phyloP scores from a whole-genome alignment of 1,284 basidiomycete species.

The Grifola frondosa region DNA sequence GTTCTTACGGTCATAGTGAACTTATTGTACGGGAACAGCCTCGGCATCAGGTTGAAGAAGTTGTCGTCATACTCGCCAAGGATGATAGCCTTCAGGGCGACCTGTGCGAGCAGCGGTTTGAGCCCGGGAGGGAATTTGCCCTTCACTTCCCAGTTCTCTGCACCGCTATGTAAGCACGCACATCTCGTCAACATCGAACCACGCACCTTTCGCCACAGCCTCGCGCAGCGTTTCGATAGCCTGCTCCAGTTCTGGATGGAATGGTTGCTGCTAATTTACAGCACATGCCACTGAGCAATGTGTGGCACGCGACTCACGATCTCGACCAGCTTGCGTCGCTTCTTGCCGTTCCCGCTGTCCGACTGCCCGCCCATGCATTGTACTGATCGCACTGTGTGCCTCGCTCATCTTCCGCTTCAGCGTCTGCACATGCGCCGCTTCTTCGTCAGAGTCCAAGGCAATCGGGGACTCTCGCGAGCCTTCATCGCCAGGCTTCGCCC shows the following conservation, averaged over 20 bases:
- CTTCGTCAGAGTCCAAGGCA: conserved; percentile 41
- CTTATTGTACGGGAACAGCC: conserved; percentile 89
- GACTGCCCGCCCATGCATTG: conserved; percentile 4
- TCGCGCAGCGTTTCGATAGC: conserved; percentile 62
- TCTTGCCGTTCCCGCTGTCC: conserved; percentile 42
- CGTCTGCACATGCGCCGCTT: conserved; percentile 28
- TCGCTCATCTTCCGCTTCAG: conserved; percentile 32
- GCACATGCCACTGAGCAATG: too few species aligned
- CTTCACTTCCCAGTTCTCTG: conserved; percentile 72
- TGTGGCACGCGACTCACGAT: conserved; percentile 48
- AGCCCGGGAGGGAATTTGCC: conserved; percentile 86
- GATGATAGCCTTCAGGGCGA: conserved; percentile 78
- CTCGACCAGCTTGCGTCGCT: conserved; percentile 64
- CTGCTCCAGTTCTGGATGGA: conserved; percentile 67
- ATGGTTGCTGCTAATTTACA: conserved; percentile 57
- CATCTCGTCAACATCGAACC: too few species aligned
- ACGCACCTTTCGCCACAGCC: conserved; percentile 64
- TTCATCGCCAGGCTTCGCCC: too few species aligned
- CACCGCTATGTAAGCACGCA: too few species aligned
- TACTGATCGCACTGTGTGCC: conserved; percentile 9
- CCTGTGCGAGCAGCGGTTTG: conserved; percentile 69
- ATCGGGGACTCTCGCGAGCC: conserved; percentile 59
- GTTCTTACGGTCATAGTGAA: conserved; percentile 77
- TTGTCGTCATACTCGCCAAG: conserved; percentile 89
- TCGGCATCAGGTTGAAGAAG: conserved; percentile 88